Percentiles rank a stretch among this genome's conserved stretches.
Conservation (phyloP, 352 stramenopile species). For the Thraustochytrium sp. region DNA sequence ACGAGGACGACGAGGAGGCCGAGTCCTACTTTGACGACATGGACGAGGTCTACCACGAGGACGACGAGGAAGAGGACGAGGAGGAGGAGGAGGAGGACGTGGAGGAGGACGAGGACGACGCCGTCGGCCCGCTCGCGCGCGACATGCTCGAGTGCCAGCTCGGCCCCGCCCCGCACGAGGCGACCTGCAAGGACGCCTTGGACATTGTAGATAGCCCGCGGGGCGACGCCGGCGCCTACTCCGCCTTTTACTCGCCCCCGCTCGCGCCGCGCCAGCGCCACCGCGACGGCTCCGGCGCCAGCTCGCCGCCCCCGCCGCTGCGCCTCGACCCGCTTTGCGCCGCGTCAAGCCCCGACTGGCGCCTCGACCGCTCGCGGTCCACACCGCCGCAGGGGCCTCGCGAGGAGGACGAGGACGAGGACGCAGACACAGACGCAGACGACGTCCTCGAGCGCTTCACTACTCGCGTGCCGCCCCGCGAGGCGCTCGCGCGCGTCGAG, state of each 20-base stretch:
- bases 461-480: slow-evolving; percentile 11
- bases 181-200: neutral
- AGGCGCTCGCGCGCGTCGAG: neutral
- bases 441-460: slow-evolving; percentile 12
- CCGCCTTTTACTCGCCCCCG: too few species aligned
- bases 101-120: neutral
- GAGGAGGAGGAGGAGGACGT: slow-evolving; percentile 20
- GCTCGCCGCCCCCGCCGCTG: too few species aligned
- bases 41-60: slow-evolving; percentile 8
- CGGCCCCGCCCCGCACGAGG: neutral
- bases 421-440: neutral
- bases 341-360: too few species aligned
- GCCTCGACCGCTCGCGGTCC: neutral
- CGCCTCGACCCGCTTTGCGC: too few species aligned
- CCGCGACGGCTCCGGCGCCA: too few species aligned
- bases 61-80: neutral
- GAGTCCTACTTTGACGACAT: neutral
- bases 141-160: neutral
- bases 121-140: neutral
- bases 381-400: neutral
- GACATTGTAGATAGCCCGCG: too few species aligned
- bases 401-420: neutral
- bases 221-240: too few species aligned
- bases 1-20: neutral
- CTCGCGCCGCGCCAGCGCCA: too few species aligned